Percentiles rank a stretch among this genome's conserved stretches.
Conservation (phyloP, 805 yeast species). For the Blastobotrys americana region DNA sequence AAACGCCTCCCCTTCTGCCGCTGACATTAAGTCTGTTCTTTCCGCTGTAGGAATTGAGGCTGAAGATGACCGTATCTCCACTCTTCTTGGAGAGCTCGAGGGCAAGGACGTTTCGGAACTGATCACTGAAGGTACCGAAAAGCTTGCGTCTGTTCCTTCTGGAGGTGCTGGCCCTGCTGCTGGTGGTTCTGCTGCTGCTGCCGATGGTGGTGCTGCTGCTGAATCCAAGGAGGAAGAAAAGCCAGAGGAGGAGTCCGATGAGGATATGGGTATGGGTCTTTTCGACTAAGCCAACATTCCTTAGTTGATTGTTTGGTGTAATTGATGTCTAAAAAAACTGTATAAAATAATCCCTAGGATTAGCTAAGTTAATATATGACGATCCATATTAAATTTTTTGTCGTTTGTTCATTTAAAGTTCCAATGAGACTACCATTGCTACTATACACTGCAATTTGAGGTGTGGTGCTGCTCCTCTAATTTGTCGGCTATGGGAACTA, state of each 20-base stretch:
- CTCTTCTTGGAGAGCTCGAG: constrained; percentile 77
- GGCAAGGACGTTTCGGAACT: constrained; percentile 89
- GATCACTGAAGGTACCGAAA: constrained; percentile 90
- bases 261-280: constrained; percentile 58
- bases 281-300: constrained; percentile 97
- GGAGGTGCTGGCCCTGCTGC: constrained; percentile 94
- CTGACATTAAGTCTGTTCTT: constrained; percentile 80
- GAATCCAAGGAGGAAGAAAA: constrained; percentile 65
- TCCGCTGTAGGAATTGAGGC: constrained; percentile 94
- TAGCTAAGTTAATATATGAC: too few relatives aligned
- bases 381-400: too few relatives aligned
- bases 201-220: constrained; percentile 62
- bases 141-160: constrained; percentile 95
- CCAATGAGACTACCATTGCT: too few relatives aligned
- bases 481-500: too few relatives aligned
- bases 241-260: constrained; percentile 40
- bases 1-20: constrained; percentile 86
- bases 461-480: too few relatives aligned
- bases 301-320: too few relatives aligned
- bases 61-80: constrained; percentile 78
- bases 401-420: too few relatives aligned
- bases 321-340: too few relatives aligned
- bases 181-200: constrained; percentile 63
- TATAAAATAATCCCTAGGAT: too few relatives aligned
- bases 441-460: too few relatives aligned